Conservation (phyloP, 2,329 filamentous ascomycete genomes). For the Epichloe scottii region DNA sequence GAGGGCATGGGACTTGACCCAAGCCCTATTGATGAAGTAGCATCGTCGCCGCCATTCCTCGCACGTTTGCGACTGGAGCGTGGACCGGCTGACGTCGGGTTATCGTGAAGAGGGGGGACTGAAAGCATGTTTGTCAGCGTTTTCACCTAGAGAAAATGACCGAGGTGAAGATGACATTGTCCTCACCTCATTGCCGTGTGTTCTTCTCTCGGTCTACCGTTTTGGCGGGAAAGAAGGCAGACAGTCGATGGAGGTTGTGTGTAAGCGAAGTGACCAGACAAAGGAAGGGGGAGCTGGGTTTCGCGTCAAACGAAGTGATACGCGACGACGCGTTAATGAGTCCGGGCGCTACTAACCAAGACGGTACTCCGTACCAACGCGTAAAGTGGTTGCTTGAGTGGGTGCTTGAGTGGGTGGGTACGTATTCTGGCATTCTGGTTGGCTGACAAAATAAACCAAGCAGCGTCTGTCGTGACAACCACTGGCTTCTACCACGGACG, state of each 20-base stretch:
- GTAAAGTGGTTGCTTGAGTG: slow-evolving; percentile 24
- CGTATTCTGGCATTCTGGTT: not conserved
- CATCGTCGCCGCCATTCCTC: slow-evolving; percentile 38
- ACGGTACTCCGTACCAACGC: slow-evolving; percentile 13
- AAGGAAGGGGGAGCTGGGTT: slow-evolving; percentile 10
- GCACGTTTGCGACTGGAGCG: slow-evolving; percentile 43
- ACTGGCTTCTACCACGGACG: too few species aligned
- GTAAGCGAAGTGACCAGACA: slow-evolving; percentile 8
- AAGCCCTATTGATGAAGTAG: slow-evolving; percentile 34
- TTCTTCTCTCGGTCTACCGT: not conserved
- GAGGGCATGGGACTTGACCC: slow-evolving; percentile 54
- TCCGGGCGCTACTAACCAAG: slow-evolving; percentile 17
- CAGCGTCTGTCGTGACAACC: not conserved
- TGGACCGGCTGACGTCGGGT: slow-evolving; percentile 54
- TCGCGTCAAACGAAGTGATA: slow-evolving; percentile 11
- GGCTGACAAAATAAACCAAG: slow-evolving; percentile 1
- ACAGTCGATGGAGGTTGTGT: not conserved
- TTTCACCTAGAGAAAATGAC: not conserved
- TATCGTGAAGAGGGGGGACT: slow-evolving; percentile 78
- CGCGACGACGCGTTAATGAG: slow-evolving; percentile 33
- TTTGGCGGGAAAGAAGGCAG: not conserved
- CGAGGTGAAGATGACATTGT: not conserved
- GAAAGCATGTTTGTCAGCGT: slow-evolving; percentile 8
- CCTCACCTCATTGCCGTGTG: slow-evolving; percentile 14
- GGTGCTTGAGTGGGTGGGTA: not conserved